Conservation (phyloP, 1,139 yeast genomes). For the Debaryomycetaceae sp. region DNA sequence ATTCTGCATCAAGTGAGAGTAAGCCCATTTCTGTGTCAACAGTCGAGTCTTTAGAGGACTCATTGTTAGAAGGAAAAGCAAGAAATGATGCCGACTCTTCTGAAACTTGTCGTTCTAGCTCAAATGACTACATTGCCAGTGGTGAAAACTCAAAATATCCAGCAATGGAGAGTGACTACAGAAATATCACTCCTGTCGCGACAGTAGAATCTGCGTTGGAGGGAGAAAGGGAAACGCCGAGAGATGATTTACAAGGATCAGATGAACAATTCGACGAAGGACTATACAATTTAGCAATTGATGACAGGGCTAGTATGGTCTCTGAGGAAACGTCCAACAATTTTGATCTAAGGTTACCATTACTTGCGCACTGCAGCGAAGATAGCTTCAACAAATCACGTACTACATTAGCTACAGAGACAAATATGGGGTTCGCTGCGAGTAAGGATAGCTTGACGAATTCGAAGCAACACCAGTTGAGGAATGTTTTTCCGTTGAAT, state of each 20-base stretch:
- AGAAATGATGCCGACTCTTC: background rate
- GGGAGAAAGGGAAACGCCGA: background rate
- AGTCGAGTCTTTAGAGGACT: background rate
- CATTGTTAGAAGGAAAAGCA: background rate
- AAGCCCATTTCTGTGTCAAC: background rate
- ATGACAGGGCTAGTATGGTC: slow-evolving; percentile 11
- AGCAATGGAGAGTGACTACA: background rate
- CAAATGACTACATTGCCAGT: background rate
- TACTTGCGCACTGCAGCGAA: slow-evolving; percentile 25
- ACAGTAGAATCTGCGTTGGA: background rate
- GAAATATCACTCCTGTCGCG: background rate
- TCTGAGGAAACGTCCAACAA: slow-evolving; percentile 18
- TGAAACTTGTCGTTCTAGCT: background rate
- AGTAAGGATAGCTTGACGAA: background rate
- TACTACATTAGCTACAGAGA: background rate
- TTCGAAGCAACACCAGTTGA: background rate
- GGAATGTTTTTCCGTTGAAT: background rate
- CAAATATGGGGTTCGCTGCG: background rate
- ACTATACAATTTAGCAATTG: background rate
- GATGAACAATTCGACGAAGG: background rate
- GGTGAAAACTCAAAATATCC: background rate
- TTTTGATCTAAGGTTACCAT: slow-evolving; percentile 31
- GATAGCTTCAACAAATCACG: slow-evolving; percentile 7
- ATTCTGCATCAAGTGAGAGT: background rate
- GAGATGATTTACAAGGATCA: background rate